Base-by-base conservation (phyloP, 2,329 filamentous ascomycete genomes). In the Beauveria australis region DNA sequence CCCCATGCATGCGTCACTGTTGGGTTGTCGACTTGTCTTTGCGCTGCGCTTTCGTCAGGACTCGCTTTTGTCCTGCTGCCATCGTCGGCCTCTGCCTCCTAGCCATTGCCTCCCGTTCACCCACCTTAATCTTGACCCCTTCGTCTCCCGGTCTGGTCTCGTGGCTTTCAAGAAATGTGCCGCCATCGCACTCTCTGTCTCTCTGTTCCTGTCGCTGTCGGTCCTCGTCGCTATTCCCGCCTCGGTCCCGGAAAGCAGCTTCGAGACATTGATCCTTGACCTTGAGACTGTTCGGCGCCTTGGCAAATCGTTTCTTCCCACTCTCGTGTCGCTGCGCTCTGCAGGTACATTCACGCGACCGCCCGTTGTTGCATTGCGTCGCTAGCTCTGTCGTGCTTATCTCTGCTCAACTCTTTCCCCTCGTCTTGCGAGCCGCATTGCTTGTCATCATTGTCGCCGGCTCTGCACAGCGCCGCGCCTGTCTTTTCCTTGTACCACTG, bases 221-320 rank as follows among this genome's bases (percentile, higher is more conserved):
- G 46, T 59, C 41, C 43, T 52, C 18, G 43, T 49, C 49, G 61
- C 55, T 43, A 55, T 56, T 30, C 43, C 55, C 43, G 55, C 46
- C 43, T 33, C 30, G 30, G 43, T 48, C 57, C 53, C 26, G 24
- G 41, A 54, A 18, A 41, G 33, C 47, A 18, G 40, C 59, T 56
- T 53, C 59, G 53, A 61, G 59, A 61, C 59, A 61, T 48, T 48
- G 53, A 16, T 19, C 59, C 40, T 30, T 37, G 53, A 22, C 47
- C 47, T 40, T 61, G 59, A 61, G 53, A 57, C 59, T 57, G 33
- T 57, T 47, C 47, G 53, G 56, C 59, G 59, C 49, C 59, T 53
- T 61, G 47, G 53, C 59, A 61, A 61, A 53, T 47, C 53, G 47
- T 52, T 57, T 8, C 46, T 33, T 22, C 14, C 40, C 19, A 16